Evolutionary conservation across 2,329 filamentous ascomycete genomes (phyloP).

Genomic region (Pseudogymnoascus sp.): DNA sequence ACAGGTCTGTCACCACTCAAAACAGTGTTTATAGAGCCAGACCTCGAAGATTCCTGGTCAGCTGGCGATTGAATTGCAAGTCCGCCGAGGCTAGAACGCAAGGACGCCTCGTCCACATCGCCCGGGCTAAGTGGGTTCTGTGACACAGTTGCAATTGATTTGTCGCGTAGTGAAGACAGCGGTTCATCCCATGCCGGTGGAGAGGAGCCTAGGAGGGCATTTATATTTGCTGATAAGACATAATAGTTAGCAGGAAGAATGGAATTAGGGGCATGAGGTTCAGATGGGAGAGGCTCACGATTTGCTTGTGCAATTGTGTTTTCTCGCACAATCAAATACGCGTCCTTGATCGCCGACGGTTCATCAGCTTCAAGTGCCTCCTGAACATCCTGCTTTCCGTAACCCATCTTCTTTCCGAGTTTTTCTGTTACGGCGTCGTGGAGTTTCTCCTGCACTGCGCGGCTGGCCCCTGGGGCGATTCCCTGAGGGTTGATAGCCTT

Average conservation of each 20-base stretch:
- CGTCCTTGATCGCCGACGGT: constrained; percentile 96
- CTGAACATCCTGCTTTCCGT: constrained; percentile 88
- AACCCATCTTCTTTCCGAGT: constrained; percentile 96
- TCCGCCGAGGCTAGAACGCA: not conserved
- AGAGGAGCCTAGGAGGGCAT: constrained; percentile 46
- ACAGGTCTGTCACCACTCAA: constrained; percentile 26
- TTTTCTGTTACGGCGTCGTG: constrained; percentile 91
- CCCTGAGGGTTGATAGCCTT: constrained; percentile 80
- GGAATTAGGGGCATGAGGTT: not conserved
- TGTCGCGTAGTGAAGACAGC: not conserved
- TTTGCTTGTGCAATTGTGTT: constrained; percentile 89
- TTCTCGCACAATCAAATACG: constrained; percentile 94
- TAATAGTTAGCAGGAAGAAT: constrained; percentile 7
- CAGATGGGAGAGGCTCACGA: constrained; percentile 51
- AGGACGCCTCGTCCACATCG: not conserved
- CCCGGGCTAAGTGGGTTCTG: not conserved
- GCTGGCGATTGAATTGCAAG: not conserved
- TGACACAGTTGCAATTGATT: not conserved
- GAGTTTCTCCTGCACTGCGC: constrained; percentile 76
- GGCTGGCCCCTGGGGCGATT: constrained; percentile 70
- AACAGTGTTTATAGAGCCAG: constrained; percentile 23
- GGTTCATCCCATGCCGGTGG: constrained; percentile 43
- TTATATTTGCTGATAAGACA: constrained; percentile 33
- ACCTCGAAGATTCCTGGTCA: not conserved
- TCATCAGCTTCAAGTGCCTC: constrained; percentile 87